These are phyloP conservation scores for Beta corolliflora DNA, from an alignment of 179 eudicot species.

Conservation along the genomic window DNA sequence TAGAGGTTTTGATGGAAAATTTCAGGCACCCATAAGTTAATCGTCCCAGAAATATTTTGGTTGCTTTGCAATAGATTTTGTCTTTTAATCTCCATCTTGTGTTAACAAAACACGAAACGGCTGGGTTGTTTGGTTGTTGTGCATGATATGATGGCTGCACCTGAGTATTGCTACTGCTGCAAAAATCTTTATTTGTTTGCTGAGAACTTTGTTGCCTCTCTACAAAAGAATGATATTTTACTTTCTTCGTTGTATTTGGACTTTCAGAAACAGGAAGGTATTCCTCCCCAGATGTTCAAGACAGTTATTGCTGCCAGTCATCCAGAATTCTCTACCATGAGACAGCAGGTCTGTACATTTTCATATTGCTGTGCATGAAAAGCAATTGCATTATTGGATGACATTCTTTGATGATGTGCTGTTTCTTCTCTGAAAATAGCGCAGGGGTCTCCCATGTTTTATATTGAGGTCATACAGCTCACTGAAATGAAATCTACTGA, in stretches of 20 bases:
- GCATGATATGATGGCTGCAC: neutral
- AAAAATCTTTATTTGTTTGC: neutral
- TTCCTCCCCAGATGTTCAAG: constrained; percentile 97
- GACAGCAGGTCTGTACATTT: constrained; percentile 73
- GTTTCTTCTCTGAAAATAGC: constrained; percentile 4
- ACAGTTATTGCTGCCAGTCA: constrained; percentile 96
- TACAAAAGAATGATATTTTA: neutral
- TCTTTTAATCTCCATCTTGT: neutral
- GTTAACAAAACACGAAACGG: neutral
- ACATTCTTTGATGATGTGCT: neutral
- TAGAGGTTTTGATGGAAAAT: neutral
- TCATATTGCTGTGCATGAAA: neutral
- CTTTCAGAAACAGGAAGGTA: constrained; percentile 88
- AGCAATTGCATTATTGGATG: neutral
- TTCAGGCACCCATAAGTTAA: neutral
- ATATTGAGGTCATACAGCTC: constrained; percentile 6
- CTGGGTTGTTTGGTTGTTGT: neutral
- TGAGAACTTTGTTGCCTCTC: neutral
- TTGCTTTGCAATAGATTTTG: neutral
- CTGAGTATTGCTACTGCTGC: neutral
- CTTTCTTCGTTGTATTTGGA: neutral
- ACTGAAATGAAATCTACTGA: neutral
- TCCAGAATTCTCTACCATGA: constrained; percentile 96
- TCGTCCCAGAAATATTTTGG: neutral
- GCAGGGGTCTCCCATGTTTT: neutral